Evolutionary conservation across 331 rosid genomes (phyloP), one percentile per base, ranked within the genome.

Genomic region (Phaseolus coccineus): DNA sequence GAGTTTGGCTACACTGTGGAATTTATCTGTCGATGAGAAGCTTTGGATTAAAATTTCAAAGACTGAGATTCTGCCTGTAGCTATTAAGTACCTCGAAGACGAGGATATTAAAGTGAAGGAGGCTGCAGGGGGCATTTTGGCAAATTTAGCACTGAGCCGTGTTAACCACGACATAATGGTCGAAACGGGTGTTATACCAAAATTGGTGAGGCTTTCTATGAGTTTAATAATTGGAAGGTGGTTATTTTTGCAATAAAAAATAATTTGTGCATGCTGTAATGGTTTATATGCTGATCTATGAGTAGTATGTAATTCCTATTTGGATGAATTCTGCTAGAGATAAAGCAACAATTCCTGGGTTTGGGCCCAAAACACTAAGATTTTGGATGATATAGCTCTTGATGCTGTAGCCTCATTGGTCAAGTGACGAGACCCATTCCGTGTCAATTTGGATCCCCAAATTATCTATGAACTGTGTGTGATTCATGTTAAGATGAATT

Each of bases 51-150:
- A 88, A 79, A 81, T 94, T 77, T 84, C 88, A 2, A 81, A 84
- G 57, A 55, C 73, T 58, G 96, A 94, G 40, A 58, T 83, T 50
- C 65, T 92, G 46, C 88, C 90, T 1, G 81, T 94, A 81, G 85
- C 89, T 76, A 83, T 89, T 64, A 91, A 88, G 88, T 82, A 82
- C 56, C 86, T 94, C 51, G 97, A 88, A 53, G 97, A 88, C 6
- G 97, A 91, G 82, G 91, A 92, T 76, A 67, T 85, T 68, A 82
- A 65, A 84, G 93, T 94, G 80, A 85, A 89, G 86, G 97, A 92
- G 85, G 97, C 95, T 63, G 94, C 97, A 0, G 95, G 90, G 27
- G 97, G 97, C 76, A 81, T 94, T 84, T 81, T 94, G 81, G 96
- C 94, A 59, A 94, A 89, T 86, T 83, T 94, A 79, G 90, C 97